These are phyloP conservation scores for Vitellaria paradoxa DNA, from an alignment of 179 eudicot species.

Conservation along the genomic window DNA sequence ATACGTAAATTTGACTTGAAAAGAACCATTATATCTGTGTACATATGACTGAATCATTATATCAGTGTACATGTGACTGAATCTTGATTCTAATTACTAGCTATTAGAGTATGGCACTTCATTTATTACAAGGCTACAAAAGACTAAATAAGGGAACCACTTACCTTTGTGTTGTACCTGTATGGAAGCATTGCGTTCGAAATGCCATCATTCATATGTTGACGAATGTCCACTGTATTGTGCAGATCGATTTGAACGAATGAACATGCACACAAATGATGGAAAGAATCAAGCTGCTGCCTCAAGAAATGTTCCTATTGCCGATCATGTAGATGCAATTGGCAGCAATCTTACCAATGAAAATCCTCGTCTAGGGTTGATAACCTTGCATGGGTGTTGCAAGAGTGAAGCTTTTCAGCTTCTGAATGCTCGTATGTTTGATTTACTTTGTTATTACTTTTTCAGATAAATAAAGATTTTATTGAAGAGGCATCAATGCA, in stretches of 20 bases:
- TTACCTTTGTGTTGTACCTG: no score
- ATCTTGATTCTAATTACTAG: no score
- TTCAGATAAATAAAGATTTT: no score
- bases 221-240: conserved; percentile 10
- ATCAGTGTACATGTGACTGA: no score
- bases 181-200: neutral
- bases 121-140: no score
- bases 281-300: conserved; percentile 47
- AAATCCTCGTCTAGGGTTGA: conserved; percentile 36
- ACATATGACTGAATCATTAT: no score
- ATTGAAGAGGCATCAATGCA: no score
- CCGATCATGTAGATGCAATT: conserved; percentile 42
- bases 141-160: no score
- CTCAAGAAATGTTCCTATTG: conserved; percentile 32
- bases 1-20: no score
- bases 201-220: conserved; percentile 5
- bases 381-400: conserved; percentile 58
- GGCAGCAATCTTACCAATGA: conserved; percentile 40
- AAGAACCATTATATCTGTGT: no score
- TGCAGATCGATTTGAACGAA: conserved; percentile 57
- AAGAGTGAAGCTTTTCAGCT: conserved; percentile 67
- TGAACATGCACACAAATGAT: conserved; percentile 44
- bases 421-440: conserved; percentile 56
- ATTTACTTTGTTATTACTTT: neutral
- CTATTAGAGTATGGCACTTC: no score